Conservation (phyloP, 1,284 basidiomycete genomes). For the Ceratobasidium sp. region DNA sequence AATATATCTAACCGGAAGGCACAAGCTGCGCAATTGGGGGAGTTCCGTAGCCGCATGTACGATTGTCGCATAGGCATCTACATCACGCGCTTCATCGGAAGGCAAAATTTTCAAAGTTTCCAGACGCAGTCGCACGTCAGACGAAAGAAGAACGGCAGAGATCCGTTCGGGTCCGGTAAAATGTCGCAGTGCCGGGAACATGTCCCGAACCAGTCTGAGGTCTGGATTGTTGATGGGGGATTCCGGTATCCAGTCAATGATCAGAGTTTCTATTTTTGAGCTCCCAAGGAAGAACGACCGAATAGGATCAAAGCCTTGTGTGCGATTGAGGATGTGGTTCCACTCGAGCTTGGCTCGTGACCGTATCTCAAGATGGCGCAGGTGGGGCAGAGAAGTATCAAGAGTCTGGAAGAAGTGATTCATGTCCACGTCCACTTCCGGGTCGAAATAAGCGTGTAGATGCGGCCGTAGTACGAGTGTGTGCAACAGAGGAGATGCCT, state of each 20-base stretch:
- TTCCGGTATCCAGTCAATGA: background rate
- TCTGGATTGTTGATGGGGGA: background rate
- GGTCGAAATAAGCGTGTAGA: no score
- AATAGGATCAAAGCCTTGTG: background rate
- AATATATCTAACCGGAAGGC: no score
- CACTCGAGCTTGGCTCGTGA: background rate
- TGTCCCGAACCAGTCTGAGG: no score
- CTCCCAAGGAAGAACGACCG: conserved; percentile 1
- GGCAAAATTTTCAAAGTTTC: background rate
- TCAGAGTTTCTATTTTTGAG: conserved; percentile 1
- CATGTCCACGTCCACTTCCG: no score
- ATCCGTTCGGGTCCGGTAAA: background rate
- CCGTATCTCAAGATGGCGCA: background rate
- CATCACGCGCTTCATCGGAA: background rate
- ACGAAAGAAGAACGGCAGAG: background rate
- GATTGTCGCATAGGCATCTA: background rate
- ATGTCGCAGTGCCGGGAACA: conserved; percentile 4
- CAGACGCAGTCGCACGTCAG: background rate
- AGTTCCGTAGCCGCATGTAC: background rate
- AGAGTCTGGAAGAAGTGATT: background rate
- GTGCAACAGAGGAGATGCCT: no score
- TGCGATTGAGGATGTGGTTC: background rate
- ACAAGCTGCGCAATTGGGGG: background rate
- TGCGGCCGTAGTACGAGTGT: no score
- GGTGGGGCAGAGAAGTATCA: background rate